Conservation (phyloP, 176 grass and related monocot genomes). For the Aegilops umbellulata region DNA sequence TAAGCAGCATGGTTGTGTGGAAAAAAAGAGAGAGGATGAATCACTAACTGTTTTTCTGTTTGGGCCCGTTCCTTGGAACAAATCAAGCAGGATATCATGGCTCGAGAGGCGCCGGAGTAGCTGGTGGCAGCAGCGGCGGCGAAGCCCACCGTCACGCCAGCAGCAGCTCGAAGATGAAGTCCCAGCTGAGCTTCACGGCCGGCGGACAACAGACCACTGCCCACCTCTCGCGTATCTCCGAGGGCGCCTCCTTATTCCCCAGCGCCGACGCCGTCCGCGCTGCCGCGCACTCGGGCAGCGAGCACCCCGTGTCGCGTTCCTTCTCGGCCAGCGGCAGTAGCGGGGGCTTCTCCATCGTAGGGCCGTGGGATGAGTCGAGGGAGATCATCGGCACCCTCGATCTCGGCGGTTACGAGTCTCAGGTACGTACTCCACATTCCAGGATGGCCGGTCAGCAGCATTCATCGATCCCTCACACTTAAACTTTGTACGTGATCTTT, state of each 20-base stretch:
- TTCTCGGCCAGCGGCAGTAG: slow-evolving; percentile 36
- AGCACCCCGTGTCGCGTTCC: slow-evolving; percentile 20
- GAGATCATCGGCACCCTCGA: slow-evolving; percentile 48
- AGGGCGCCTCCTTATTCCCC: slow-evolving; percentile 43
- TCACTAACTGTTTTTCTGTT: slow-evolving; percentile 1
- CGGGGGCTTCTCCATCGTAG: slow-evolving; percentile 69
- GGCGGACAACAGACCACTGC: slow-evolving; percentile 18
- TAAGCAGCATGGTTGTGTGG: neutral
- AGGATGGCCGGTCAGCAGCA: neutral
- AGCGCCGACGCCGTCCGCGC: slow-evolving; percentile 40
- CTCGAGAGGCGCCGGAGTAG: slow-evolving; percentile 22
- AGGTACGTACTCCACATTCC: slow-evolving; percentile 39
- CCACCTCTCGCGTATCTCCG: slow-evolving; percentile 64
- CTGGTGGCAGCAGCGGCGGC: slow-evolving; percentile 28
- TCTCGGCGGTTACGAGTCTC: slow-evolving; percentile 62
- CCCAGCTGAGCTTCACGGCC: slow-evolving; percentile 62
- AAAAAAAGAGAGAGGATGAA: neutral
- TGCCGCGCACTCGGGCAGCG: slow-evolving; percentile 39
- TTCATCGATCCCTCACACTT: neutral
- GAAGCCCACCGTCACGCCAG: slow-evolving; percentile 7
- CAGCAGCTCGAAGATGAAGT: slow-evolving; percentile 49
- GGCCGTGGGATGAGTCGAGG: slow-evolving; percentile 58
- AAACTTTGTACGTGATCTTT: neutral
- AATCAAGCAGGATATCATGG: slow-evolving; percentile 43
- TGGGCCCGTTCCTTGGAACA: neutral